Evolutionary conservation across 495 filamentous ascomycete genomes (phyloP).

Genomic region (Tuber calosporum): DNA sequence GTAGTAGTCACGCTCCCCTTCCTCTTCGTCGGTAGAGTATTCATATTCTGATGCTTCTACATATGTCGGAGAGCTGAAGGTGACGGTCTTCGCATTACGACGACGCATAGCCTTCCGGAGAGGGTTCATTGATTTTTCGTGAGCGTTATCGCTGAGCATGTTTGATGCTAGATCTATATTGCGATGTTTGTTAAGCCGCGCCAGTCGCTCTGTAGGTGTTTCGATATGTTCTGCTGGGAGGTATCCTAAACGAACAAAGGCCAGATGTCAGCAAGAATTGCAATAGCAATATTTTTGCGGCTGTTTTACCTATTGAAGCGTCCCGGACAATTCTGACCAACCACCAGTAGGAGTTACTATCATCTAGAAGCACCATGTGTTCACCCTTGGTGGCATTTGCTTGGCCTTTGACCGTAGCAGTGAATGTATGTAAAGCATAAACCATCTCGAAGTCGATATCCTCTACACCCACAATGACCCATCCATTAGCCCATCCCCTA

Average conservation of each 20-base stretch:
- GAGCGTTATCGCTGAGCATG: constrained; percentile 79
- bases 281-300: not conserved
- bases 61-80: constrained; percentile 78
- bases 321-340: constrained; percentile 94
- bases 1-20: constrained; percentile 53
- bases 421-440: constrained; percentile 95
- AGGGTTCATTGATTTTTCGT: constrained; percentile 80
- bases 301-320: constrained; percentile 73
- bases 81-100: constrained; percentile 79
- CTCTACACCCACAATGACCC: constrained; percentile 59
- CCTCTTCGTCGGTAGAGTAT: constrained; percentile 83
- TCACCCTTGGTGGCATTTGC: constrained; percentile 97
- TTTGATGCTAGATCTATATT: constrained; percentile 95
- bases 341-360: constrained; percentile 99
- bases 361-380: constrained; percentile 99
- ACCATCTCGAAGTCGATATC: constrained; percentile 99
- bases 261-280: constrained; percentile 9
- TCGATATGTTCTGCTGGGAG: constrained; percentile 97
- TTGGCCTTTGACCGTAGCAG: constrained; percentile 95
- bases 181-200: constrained; percentile 90
- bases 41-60: constrained; percentile 86
- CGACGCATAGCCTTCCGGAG: constrained; percentile 84
- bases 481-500: constrained; percentile 68
- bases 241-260: constrained; percentile 57
- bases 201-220: constrained; percentile 89